phyloP scores from a whole-genome alignment of 2,329 filamentous ascomycete genomes.

The Monilinia aucupariae region DNA sequence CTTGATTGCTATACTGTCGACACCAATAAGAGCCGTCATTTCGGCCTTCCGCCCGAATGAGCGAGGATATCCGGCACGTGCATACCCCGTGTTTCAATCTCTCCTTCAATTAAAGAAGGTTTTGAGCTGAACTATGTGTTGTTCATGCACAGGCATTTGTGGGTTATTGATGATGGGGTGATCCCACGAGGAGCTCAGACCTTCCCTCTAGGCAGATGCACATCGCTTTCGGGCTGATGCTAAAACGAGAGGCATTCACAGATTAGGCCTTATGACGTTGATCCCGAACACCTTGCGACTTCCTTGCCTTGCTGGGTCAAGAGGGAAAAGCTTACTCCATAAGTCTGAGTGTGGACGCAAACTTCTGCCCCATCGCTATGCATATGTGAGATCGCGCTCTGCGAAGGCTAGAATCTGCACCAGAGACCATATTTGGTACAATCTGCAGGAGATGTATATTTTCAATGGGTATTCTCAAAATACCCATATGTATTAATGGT shows the following conservation, averaged over 20 bases:
- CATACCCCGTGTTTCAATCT: slow-evolving; percentile 14
- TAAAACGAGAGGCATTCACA: background rate
- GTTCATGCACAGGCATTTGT: slow-evolving; percentile 13
- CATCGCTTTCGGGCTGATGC: background rate
- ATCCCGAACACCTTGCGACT: background rate
- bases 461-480: background rate
- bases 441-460: background rate
- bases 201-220: slow-evolving; percentile 2
- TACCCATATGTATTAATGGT: background rate
- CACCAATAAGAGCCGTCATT: background rate
- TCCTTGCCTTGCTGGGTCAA: background rate
- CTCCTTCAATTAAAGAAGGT: slow-evolving; percentile 3
- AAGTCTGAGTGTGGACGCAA: background rate
- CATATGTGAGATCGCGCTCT: background rate
- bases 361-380: slow-evolving; percentile 5
- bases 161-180: slow-evolving; percentile 5
- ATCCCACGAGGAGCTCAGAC: slow-evolving; percentile 2
- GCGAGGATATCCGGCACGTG: slow-evolving; percentile 7
- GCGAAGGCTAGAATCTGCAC: slow-evolving; percentile 1
- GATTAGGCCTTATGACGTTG: background rate
- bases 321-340: background rate
- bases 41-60: background rate
- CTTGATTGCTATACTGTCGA: background rate
- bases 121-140: slow-evolving; percentile 13
- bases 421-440: background rate